Evolutionary conservation across 495 filamentous ascomycete species (phyloP).

Genomic region (Xylaria nigripes): DNA sequence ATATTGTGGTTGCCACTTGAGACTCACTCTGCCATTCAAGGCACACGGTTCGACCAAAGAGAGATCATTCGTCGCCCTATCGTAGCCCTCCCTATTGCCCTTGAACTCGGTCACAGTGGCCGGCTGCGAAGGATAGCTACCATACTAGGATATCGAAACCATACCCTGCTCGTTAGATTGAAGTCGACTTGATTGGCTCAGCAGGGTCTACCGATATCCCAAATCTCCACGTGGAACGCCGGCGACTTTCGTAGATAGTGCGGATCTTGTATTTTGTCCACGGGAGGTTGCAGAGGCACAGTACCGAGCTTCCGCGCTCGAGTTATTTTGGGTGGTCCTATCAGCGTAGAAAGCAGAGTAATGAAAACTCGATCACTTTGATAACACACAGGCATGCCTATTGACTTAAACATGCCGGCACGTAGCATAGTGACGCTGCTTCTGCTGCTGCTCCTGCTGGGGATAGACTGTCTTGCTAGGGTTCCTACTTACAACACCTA

Average conservation of each 20-base stretch:
- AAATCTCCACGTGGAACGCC: conserved; percentile 11
- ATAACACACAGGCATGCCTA: conserved; percentile 11
- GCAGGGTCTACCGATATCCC: conserved; percentile 4
- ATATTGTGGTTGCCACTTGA: background rate
- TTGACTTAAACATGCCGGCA: conserved; percentile 11
- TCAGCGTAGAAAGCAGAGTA: conserved; percentile 2
- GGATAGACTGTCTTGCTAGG: conserved; percentile 6
- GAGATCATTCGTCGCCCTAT: conserved; percentile 12
- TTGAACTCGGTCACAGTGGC: background rate
- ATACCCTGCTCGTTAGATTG: background rate
- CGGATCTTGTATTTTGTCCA: conserved; percentile 9
- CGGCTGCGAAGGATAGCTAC: background rate
- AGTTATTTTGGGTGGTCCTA: conserved; percentile 12
- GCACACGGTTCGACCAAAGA: background rate
- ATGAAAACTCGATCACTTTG: conserved; percentile 2
- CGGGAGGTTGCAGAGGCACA: conserved; percentile 10
- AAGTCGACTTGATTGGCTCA: background rate
- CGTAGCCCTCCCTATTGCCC: conserved; percentile 1
- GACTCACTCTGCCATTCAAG: background rate
- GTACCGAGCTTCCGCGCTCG: conserved; percentile 12
- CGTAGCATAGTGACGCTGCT: conserved; percentile 12
- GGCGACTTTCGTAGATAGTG: conserved; percentile 3
- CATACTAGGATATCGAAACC: background rate
- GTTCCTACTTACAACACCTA: conserved; percentile 2
- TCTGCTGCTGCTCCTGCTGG: no score